A percentile compares a stretch with the other conserved stretches of the same genome.
Conservation (phyloP, 2,329 filamentous ascomycete species). For the Helminthosporium solani region DNA sequence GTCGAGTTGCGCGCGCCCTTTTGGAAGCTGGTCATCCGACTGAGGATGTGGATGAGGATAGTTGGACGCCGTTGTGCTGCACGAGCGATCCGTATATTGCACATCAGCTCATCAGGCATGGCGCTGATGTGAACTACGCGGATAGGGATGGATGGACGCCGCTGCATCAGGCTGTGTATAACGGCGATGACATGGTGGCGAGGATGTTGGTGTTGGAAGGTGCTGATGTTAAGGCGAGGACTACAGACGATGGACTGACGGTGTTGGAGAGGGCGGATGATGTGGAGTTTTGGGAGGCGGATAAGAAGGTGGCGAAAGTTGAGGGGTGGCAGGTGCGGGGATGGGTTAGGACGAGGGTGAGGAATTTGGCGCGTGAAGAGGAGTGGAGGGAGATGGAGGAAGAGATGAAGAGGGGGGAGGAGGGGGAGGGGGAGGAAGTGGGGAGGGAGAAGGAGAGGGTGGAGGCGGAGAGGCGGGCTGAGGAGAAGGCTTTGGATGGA, state of each 20-base stretch:
- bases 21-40: background rate
- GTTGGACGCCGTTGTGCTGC: conserved; percentile 17
- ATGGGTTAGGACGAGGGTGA: background rate
- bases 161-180: conserved; percentile 13
- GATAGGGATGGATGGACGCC: conserved; percentile 18
- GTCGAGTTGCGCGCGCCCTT: background rate
- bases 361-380: background rate
- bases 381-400: background rate
- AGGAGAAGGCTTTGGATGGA: background rate
- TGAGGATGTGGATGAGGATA: conserved; percentile 10
- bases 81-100: background rate
- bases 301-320: background rate
- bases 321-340: background rate
- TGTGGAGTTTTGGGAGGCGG: conserved; percentile 4
- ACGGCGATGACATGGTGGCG: conserved; percentile 2
- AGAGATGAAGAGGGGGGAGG: background rate
- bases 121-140: conserved; percentile 14
- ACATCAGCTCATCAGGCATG: conserved; percentile 7
- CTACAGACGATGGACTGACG: conserved; percentile 16
- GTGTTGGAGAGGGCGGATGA: conserved; percentile 13
- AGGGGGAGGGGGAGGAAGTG: background rate
- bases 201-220: conserved; percentile 6
- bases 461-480: background rate
- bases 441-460: background rate
- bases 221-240: conserved; percentile 11